phyloP scores from a whole-genome alignment of 1,284 basidiomycete genomes.

The Stereum hirsutum region DNA sequence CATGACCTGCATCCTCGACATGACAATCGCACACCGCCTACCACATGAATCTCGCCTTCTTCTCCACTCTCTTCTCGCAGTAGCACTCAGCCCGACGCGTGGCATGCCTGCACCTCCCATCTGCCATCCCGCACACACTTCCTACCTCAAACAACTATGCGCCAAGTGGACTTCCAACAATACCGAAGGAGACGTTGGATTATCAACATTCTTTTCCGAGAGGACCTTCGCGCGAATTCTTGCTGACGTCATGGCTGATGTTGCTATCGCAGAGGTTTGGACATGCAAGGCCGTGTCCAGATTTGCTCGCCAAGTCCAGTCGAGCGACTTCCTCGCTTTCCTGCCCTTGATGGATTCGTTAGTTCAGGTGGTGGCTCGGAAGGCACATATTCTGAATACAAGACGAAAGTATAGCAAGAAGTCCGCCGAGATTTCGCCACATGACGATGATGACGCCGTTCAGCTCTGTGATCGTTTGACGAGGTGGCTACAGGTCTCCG shows the following conservation, averaged over 20 bases:
- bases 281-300: slow-evolving; percentile 27
- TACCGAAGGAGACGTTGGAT: neutral
- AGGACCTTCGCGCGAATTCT: slow-evolving; percentile 6
- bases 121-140: slow-evolving; percentile 33
- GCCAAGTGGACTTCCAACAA: slow-evolving; percentile 17
- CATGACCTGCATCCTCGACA: slow-evolving; percentile 35
- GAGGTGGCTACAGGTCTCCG: slow-evolving; percentile 16
- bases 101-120: slow-evolving; percentile 18
- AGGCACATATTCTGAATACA: no score
- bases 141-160: slow-evolving; percentile 29
- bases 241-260: slow-evolving; percentile 9
- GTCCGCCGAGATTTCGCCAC: no score
- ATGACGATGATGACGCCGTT: slow-evolving; percentile 4
- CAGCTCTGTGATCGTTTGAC: slow-evolving; percentile 14
- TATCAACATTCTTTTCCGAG: slow-evolving; percentile 3
- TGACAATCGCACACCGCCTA: slow-evolving; percentile 31
- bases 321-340: slow-evolving; percentile 17
- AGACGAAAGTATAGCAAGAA: no score
- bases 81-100: slow-evolving; percentile 22
- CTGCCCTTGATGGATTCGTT: slow-evolving; percentile 13
- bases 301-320: slow-evolving; percentile 21
- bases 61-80: slow-evolving; percentile 26
- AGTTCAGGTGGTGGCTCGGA: no score
- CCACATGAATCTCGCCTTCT: slow-evolving; percentile 32
- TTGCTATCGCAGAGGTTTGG: slow-evolving; percentile 22